Conservation (phyloP, 2,329 filamentous ascomycete species). For the Cadophora luteo-olivacea region DNA sequence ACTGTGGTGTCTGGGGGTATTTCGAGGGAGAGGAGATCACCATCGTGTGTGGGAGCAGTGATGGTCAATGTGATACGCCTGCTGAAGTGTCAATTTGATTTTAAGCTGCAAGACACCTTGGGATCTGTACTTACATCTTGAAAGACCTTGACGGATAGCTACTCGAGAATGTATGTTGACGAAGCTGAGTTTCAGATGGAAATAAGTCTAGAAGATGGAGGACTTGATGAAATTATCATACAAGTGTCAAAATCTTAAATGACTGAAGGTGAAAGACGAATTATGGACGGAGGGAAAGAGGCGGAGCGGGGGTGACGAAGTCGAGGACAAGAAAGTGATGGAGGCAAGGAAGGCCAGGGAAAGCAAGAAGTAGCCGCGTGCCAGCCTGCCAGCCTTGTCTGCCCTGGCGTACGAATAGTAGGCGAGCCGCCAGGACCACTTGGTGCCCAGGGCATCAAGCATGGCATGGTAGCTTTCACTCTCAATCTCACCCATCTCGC, state of each 20-base stretch:
- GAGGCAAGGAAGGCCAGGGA: background rate
- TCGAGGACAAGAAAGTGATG: background rate
- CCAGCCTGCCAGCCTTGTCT: constrained; percentile 18
- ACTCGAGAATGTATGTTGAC: constrained; percentile 15
- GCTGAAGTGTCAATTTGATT: constrained; percentile 21
- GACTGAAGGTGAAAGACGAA: background rate
- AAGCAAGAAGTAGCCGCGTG: constrained; percentile 13
- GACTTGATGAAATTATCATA: constrained; percentile 7
- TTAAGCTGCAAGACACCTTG: constrained; percentile 1
- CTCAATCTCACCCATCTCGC: background rate
- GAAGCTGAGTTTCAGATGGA: constrained; percentile 11
- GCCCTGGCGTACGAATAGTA: background rate
- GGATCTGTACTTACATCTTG: constrained; percentile 33
- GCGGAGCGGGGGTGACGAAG: constrained; percentile 7
- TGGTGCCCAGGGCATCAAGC: background rate
- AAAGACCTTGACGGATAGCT: constrained; percentile 13
- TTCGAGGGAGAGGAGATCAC: constrained; percentile 80
- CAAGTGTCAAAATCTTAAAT: constrained; percentile 25
- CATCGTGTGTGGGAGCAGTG: constrained; percentile 70
- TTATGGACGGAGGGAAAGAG: background rate
- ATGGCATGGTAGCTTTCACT: background rate
- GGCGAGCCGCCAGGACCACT: constrained; percentile 1
- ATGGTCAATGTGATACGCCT: constrained; percentile 92
- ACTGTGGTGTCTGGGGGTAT: constrained; percentile 84
- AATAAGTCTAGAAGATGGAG: constrained; percentile 5